Conservation (phyloP, 2,329 filamentous ascomycete genomes). For the Ophiocordyceps camponoti-floridani region DNA sequence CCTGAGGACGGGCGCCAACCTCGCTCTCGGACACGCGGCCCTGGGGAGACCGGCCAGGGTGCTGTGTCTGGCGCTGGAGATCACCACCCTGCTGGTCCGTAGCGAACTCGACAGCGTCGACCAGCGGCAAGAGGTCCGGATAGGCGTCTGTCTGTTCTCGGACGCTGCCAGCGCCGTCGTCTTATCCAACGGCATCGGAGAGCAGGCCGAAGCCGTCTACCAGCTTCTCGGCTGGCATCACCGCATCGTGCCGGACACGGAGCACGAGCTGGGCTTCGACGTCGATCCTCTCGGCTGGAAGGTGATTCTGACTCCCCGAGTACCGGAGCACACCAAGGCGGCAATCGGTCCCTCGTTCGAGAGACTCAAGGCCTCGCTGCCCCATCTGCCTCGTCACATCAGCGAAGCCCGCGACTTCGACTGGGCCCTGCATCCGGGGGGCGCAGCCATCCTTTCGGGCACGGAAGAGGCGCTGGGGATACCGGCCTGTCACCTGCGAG, state of each 20-base stretch:
- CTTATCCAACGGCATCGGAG: conserved; percentile 44
- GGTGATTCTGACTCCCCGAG: conserved; percentile 42
- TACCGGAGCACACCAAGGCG: conserved; percentile 36
- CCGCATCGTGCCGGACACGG: conserved; percentile 40
- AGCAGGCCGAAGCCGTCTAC: conserved; percentile 26
- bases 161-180: conserved; percentile 52
- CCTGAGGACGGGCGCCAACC: conserved; percentile 45
- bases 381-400: conserved; percentile 24
- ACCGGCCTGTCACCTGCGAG: conserved; percentile 43
- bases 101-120: conserved; percentile 48
- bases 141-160: conserved; percentile 49
- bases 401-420: conserved; percentile 40
- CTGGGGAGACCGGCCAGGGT: conserved; percentile 42
- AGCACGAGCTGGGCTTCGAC: conserved; percentile 46
- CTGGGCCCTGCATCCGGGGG: conserved; percentile 58
- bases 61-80: conserved; percentile 45
- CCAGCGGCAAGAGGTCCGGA: conserved; percentile 39
- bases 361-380: conserved; percentile 30
- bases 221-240: conserved; percentile 50
- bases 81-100: conserved; percentile 41
- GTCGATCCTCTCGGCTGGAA: conserved; percentile 47
- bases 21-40: conserved; percentile 44
- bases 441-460: conserved; percentile 45
- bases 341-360: conserved; percentile 35
- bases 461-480: conserved; percentile 35